Percentiles rank a stretch among this genome's conserved stretches.
Conservation (phyloP, 2,329 filamentous ascomycete species). For the Pseudodiploospora longispora region DNA sequence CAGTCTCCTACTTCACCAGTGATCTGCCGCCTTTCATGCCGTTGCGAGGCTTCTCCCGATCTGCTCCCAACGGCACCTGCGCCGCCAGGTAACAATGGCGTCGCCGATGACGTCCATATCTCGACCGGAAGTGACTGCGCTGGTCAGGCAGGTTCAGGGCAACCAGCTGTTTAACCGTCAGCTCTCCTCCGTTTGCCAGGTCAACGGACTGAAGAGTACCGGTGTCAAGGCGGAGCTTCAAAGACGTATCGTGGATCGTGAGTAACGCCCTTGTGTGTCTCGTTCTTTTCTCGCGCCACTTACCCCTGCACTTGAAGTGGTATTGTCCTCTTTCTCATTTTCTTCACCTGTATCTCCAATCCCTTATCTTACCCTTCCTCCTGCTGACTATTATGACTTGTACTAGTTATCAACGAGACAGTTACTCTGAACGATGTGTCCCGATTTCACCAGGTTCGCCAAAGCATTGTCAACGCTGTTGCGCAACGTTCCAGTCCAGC, state of each 20-base stretch:
- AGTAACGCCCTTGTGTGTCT: slow-evolving; percentile 29
- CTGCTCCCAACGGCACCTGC: not conserved
- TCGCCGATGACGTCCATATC: slow-evolving; percentile 21
- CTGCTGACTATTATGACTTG: slow-evolving; percentile 1
- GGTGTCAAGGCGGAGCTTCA: slow-evolving; percentile 84
- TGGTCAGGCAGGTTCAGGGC: slow-evolving; percentile 37
- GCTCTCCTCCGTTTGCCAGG: slow-evolving; percentile 67
- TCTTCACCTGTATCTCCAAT: not conserved
- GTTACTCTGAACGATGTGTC: slow-evolving; percentile 27
- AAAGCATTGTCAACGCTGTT: slow-evolving; percentile 31
- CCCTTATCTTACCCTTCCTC: not conserved
- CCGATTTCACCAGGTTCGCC: slow-evolving; percentile 35
- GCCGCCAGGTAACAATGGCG: slow-evolving; percentile 15
- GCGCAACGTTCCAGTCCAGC: slow-evolving; percentile 20
- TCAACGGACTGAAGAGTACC: slow-evolving; percentile 66
- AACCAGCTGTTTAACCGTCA: slow-evolving; percentile 48
- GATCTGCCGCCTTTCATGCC: slow-evolving; percentile 6
- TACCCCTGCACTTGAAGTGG: not conserved
- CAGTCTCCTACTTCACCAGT: too few species aligned
- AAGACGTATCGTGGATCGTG: slow-evolving; percentile 68
- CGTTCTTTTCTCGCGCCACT: not conserved
- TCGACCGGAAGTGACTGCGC: slow-evolving; percentile 34
- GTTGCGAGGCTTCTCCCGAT: not conserved
- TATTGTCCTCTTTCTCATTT: not conserved
- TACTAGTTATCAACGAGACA: slow-evolving; percentile 34